A percentile compares a stretch with the other conserved stretches of the same genome.
Conservation (phyloP, 768 basidiomycete species). For the Auricularia sp. region DNA sequence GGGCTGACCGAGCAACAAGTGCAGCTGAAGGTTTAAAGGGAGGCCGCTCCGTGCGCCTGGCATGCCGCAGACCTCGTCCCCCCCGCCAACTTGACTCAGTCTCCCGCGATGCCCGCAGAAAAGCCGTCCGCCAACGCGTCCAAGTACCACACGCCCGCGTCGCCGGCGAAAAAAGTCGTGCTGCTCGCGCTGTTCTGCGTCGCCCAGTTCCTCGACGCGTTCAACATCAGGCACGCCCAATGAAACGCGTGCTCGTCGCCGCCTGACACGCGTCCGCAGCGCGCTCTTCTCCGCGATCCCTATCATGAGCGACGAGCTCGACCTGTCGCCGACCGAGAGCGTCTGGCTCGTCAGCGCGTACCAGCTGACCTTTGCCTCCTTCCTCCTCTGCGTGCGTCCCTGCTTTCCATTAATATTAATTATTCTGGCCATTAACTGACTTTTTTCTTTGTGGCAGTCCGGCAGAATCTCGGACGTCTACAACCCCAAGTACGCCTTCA, state of each 20-base stretch:
- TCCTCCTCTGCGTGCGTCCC: constrained; percentile 24
- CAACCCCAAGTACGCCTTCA: constrained; percentile 22
- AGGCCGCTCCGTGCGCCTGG: no score
- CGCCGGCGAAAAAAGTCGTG: not conserved
- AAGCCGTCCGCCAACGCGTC: not conserved
- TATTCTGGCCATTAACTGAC: not conserved
- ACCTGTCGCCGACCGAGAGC: constrained; percentile 18
- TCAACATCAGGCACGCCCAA: constrained; percentile 22
- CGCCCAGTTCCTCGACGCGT: constrained; percentile 1
- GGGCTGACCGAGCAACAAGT: no score
- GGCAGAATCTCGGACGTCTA: not conserved
- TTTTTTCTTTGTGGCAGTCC: not conserved
- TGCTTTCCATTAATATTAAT: no score
- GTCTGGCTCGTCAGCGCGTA: constrained; percentile 29
- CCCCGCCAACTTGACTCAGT: not conserved
- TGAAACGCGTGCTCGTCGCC: constrained; percentile 28
- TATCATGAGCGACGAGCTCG: constrained; percentile 16
- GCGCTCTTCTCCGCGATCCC: constrained; percentile 26
- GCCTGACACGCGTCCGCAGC: constrained; percentile 20
- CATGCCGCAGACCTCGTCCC: not conserved
- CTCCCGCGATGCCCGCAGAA: not conserved
- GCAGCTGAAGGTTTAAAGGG: no score
- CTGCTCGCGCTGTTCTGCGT: not conserved
- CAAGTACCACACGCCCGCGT: constrained; percentile 2
- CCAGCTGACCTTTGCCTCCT: constrained; percentile 27